Conservation (phyloP, 257 asterid species). For the Solanum chilense region DNA sequence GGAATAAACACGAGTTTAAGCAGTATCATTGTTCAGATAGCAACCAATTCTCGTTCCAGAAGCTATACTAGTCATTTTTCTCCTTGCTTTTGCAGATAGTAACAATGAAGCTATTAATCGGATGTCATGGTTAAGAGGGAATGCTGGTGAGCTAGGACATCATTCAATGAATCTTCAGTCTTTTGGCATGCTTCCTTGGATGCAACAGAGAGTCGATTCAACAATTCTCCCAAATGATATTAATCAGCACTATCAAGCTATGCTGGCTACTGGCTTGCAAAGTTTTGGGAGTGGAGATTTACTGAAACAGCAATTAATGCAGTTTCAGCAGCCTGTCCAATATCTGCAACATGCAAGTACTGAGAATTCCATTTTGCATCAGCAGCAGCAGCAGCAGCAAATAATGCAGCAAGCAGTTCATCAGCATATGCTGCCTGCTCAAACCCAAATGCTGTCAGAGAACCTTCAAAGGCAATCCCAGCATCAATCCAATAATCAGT, state of each 20-base stretch:
- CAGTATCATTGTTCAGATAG: background rate
- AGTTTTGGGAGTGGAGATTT: slow-evolving; percentile 51
- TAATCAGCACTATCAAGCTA: slow-evolving; percentile 76
- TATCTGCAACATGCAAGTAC: slow-evolving; percentile 51
- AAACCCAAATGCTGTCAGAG: slow-evolving; percentile 57
- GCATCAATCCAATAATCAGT: slow-evolving; percentile 42
- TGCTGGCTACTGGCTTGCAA: slow-evolving; percentile 60
- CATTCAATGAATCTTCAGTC: slow-evolving; percentile 59
- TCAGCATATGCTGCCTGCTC: slow-evolving; percentile 45
- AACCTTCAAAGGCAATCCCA: slow-evolving; percentile 44
- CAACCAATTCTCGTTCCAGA: background rate
- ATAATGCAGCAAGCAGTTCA: slow-evolving; percentile 35
- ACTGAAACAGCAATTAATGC: slow-evolving; percentile 56
- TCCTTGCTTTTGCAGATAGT: slow-evolving; percentile 37
- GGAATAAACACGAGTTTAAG: background rate
- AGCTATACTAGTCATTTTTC: background rate
- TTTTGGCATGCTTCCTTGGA: slow-evolving; percentile 68
- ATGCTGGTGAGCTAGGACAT: slow-evolving; percentile 62
- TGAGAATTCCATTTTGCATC: slow-evolving; percentile 29
- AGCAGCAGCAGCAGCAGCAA: slow-evolving; percentile 29
- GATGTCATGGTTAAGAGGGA: slow-evolving; percentile 82
- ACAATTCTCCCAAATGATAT: slow-evolving; percentile 50
- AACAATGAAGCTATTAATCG: slow-evolving; percentile 59
- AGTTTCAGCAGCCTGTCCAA: slow-evolving; percentile 69
- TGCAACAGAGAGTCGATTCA: slow-evolving; percentile 81